Conservation (phyloP, 768 basidiomycete species). For the Boletus eberwhitei region DNA sequence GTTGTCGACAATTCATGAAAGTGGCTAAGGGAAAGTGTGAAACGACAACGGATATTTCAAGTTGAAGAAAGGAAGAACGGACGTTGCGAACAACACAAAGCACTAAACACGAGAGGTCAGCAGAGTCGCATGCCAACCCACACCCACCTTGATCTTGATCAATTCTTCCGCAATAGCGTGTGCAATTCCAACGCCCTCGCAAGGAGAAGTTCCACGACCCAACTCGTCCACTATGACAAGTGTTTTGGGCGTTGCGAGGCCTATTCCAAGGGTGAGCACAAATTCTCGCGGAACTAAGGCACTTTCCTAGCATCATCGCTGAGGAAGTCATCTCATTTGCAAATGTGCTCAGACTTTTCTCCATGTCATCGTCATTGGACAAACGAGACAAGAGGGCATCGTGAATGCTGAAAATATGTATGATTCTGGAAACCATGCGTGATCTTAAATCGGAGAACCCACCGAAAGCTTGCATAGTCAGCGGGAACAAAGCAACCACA, state of each 20-base stretch:
- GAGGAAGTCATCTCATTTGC: constrained; percentile 91
- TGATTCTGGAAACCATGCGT: not conserved
- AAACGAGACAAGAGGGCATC: constrained; percentile 82
- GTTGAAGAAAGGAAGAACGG: constrained; percentile 14
- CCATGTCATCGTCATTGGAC: constrained; percentile 92
- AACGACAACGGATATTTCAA: not conserved
- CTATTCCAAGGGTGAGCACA: constrained; percentile 32
- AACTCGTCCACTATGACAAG: constrained; percentile 92
- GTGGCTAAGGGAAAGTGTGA: constrained; percentile 45
- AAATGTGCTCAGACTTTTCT: constrained; percentile 89
- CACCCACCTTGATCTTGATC: constrained; percentile 63
- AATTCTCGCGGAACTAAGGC: not conserved
- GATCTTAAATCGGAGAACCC: not conserved
- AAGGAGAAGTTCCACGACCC: constrained; percentile 85
- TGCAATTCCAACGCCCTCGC: constrained; percentile 77
- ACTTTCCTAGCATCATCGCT: constrained; percentile 82
- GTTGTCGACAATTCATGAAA: constrained; percentile 78
- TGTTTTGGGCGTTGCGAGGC: constrained; percentile 64
- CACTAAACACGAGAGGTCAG: constrained; percentile 41
- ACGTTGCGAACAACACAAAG: constrained; percentile 93
- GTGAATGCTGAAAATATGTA: constrained; percentile 52
- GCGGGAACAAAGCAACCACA: constrained; percentile 91
- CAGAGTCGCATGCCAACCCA: not conserved
- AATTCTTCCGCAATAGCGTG: constrained; percentile 81
- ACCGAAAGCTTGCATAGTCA: constrained; percentile 89